Percentiles rank a stretch among this genome's conserved stretches.
Conservation (phyloP, 1,284 basidiomycete species). For the Cutaneotrichosporon sp. region DNA sequence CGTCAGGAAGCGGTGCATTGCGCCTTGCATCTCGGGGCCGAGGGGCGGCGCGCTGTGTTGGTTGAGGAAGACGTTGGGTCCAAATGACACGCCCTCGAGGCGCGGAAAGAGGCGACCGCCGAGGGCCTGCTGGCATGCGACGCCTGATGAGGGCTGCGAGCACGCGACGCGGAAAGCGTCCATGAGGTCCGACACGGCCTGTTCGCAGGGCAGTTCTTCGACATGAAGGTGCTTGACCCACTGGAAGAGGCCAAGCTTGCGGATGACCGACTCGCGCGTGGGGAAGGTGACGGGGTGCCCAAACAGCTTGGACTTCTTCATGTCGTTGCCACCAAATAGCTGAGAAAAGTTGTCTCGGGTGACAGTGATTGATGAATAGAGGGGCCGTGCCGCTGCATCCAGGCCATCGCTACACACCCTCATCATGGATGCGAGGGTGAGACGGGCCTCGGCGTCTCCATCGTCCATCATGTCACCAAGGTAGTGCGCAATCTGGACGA, state of each 20-base stretch:
- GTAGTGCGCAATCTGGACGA: not conserved
- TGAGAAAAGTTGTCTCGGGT: constrained; percentile 4
- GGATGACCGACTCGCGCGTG: not conserved
- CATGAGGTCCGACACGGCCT: not conserved
- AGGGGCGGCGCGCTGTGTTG: constrained; percentile 4
- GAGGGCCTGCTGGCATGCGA: not conserved
- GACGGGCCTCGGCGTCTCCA: not conserved
- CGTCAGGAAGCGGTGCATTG: constrained; percentile 1
- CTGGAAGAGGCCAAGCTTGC: constrained; percentile 11
- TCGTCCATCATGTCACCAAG: not conserved
- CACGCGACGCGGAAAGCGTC: constrained; percentile 8
- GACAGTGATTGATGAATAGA: not conserved
- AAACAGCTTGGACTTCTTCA: not conserved
- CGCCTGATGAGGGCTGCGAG: not conserved
- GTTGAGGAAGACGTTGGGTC: constrained; percentile 8
- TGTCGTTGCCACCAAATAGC: constrained; percentile 6
- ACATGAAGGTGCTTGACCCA: not conserved
- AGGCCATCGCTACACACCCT: not conserved
- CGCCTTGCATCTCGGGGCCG: constrained; percentile 2
- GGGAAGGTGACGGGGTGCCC: constrained; percentile 2
- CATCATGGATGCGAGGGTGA: constrained; percentile 5
- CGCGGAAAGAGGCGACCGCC: constrained; percentile 3
- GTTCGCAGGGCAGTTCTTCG: constrained; percentile 2
- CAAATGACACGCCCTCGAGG: constrained; percentile 2
- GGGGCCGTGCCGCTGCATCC: constrained; percentile 1